Conservation (phyloP, 768 basidiomycete species). For the Suillus placidus region DNA sequence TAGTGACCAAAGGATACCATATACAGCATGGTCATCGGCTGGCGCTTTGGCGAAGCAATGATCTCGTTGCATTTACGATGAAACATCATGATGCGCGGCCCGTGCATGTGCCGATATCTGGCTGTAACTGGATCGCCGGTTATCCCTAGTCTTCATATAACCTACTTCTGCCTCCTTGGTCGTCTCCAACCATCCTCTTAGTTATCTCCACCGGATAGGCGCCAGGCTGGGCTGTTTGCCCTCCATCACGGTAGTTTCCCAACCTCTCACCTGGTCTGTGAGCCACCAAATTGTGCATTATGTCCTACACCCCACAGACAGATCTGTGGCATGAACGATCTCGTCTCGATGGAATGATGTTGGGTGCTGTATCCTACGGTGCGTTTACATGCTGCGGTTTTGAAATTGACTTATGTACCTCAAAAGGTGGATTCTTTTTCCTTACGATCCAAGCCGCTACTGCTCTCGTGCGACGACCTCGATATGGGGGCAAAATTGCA, state of each 20-base stretch:
- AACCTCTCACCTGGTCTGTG: background rate
- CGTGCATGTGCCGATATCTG: too few species aligned
- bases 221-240: background rate
- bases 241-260: background rate
- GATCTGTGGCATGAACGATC: constrained; percentile 32
- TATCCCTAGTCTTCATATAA: too few species aligned
- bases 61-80: too few species aligned
- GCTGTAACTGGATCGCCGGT: too few species aligned
- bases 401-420: background rate
- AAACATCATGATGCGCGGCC: too few species aligned
- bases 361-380: constrained; percentile 28
- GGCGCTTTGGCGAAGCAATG: too few species aligned
- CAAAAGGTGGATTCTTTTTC: constrained; percentile 19
- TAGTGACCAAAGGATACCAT: too few species aligned
- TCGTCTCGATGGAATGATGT: constrained; percentile 25
- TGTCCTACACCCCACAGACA: constrained; percentile 24
- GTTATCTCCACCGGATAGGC: background rate
- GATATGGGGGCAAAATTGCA: background rate
- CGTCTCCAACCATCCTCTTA: background rate
- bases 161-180: too few species aligned
- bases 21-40: too few species aligned
- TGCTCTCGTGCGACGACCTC: background rate
- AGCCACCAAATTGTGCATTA: constrained; percentile 1
- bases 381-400: background rate
- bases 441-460: background rate